phyloP scores from a whole-genome alignment of 1,284 basidiomycete genomes.

The Neolentinus lepideus region DNA sequence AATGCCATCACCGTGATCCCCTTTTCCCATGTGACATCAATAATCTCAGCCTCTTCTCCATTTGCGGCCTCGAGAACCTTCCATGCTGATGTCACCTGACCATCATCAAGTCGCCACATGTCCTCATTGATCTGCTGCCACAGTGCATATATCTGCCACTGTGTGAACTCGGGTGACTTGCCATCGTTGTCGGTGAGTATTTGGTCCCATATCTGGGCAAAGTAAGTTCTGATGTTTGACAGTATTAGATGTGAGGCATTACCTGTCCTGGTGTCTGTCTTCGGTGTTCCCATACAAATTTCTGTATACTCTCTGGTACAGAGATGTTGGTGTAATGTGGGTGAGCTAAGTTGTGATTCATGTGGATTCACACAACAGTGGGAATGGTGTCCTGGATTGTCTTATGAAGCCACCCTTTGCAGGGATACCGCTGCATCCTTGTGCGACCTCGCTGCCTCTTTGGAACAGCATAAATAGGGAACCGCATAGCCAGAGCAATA shows the following conservation, averaged over 20 bases:
- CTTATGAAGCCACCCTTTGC: constrained; percentile 7
- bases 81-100: constrained; percentile 13
- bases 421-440: constrained; percentile 8
- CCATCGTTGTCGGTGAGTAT: constrained; percentile 7
- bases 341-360: not conserved
- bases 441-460: constrained; percentile 5
- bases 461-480: constrained; percentile 3
- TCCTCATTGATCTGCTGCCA: constrained; percentile 9
- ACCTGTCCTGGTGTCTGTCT: not conserved
- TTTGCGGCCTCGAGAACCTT: constrained; percentile 6
- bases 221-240: no score
- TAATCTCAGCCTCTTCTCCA: constrained; percentile 4
- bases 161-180: constrained; percentile 8
- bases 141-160: constrained; percentile 10
- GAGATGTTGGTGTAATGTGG: not conserved
- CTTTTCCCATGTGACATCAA: constrained; percentile 4
- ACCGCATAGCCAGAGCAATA: no score
- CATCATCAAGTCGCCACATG: constrained; percentile 9
- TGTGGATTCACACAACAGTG: not conserved
- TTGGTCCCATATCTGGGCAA: no score
- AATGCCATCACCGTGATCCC: constrained; percentile 12
- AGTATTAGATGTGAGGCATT: not conserved
- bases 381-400: not conserved
- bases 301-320: not conserved
- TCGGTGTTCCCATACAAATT: not conserved